Conservation (phyloP, 441 rosid species). For the Sinapis alba region DNA sequence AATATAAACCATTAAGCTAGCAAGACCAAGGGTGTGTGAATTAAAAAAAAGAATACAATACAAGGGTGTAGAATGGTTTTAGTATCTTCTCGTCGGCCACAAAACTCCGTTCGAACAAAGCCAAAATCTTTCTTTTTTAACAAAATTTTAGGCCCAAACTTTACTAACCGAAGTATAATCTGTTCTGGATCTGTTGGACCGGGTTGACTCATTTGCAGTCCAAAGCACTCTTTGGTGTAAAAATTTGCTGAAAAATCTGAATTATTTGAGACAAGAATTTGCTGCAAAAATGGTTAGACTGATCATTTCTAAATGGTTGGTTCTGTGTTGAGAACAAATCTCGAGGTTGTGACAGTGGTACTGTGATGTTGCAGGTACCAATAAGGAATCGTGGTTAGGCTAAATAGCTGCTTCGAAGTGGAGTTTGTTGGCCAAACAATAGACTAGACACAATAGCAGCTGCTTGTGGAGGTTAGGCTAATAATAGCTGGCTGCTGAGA, state of each 20-base stretch:
- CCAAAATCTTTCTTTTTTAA: neutral
- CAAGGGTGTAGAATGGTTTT: neutral
- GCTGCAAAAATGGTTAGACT: no score
- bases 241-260: no score
- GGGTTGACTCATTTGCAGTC: neutral
- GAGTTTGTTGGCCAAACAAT: neutral
- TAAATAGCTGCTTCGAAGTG: neutral
- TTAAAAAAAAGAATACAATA: neutral
- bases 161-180: neutral
- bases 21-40: no score
- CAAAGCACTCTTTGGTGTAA: neutral
- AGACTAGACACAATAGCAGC: neutral
- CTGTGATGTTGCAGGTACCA: no score
- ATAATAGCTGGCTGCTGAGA: neutral
- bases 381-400: neutral
- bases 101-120: neutral
- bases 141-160: neutral
- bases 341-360: no score
- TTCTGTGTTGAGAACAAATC: no score
- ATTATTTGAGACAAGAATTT: no score
- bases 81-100: neutral
- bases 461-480: neutral
- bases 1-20: no score
- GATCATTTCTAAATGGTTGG: no score
- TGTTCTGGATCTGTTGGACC: neutral